Percentiles rank a stretch among this genome's conserved stretches.
These are phyloP conservation scores for Samsoniella hepiali DNA, from an alignment of 2,329 filamentous ascomycete genomes.

Conservation along the genomic window DNA sequence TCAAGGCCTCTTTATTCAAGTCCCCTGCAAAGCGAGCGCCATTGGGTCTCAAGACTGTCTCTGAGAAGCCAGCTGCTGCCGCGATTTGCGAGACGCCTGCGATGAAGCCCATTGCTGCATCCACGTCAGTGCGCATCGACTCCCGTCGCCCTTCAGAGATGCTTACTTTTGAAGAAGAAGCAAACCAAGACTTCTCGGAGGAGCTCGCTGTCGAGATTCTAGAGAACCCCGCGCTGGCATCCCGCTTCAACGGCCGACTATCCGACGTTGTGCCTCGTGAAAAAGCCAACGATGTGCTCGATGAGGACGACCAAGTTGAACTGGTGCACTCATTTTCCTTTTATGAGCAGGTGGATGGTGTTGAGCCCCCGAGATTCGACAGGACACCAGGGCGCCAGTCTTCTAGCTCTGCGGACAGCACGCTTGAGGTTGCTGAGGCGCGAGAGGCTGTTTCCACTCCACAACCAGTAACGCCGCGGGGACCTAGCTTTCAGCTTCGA, in stretches of 20 bases:
- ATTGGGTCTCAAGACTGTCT: constrained; percentile 33
- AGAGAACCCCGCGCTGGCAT: constrained; percentile 32
- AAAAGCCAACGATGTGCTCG: constrained; percentile 32
- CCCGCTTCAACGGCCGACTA: constrained; percentile 44
- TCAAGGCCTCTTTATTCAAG: constrained; percentile 48
- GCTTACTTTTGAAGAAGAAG: constrained; percentile 36
- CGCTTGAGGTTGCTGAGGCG: background rate
- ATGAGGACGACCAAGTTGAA: constrained; percentile 25
- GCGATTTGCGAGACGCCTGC: constrained; percentile 30
- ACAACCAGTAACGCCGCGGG: constrained; percentile 21
- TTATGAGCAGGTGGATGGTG: background rate
- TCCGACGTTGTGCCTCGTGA: constrained; percentile 45
- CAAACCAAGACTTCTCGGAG: constrained; percentile 24
- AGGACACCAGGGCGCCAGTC: background rate
- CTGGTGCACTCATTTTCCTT: constrained; percentile 13
- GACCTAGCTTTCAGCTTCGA: constrained; percentile 39
- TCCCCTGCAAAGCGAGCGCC: constrained; percentile 50
- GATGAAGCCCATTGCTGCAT: constrained; percentile 37
- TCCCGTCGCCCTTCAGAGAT: constrained; percentile 34
- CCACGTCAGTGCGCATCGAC: constrained; percentile 29
- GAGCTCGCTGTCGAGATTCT: constrained; percentile 30
- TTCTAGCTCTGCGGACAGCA: constrained; percentile 1
- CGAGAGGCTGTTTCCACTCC: background rate
- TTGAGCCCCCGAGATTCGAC: background rate
- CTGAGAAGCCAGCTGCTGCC: constrained; percentile 26